Base-by-base conservation (phyloP, 83 land plant species). In the Thuja plicata region DNA sequence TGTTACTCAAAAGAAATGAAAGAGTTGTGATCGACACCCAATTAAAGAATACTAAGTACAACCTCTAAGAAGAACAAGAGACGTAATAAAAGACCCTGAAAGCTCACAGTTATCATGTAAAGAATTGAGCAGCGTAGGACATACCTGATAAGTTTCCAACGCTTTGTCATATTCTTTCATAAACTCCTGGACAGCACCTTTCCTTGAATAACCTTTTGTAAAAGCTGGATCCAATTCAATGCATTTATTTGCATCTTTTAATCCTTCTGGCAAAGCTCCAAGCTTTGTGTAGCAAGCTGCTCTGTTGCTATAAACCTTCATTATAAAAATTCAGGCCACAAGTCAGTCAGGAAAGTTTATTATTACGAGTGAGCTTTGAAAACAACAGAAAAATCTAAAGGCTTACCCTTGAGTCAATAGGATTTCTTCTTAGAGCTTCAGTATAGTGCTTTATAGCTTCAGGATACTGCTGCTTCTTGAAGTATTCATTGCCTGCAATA, bases 141-240 rank as follows among this genome's bases (percentile, higher is more conserved):
- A 9, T 15, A 93, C 94, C 92, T 96, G 98, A 87, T 98, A 98
- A 21, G 99, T 98, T 88, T 98, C 99, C 87, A 98, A 76, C 30
- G 99, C 99, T 89, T 97, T 98, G 88, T 98, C 98, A 89, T 96
- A 96, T 88, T 98, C 99, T 81, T 98, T 98, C 99, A 98, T 98
- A 89, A 98, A 97, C 81, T 95, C 96, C 88, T 98, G 99, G 37
- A 95, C 88, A 13, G 99, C 97, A 66, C 98, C 99, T 88, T 98
- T 98, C 55, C 99, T 94, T 2, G 96, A 94, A 90, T 98, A 98
- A 3, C 99, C 99, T 86, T 97, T 98, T 13, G 94, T 85, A 83
- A 98, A 98, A 40, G 94, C 86, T 32, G 99, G 98, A 90, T 98
- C 99, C 80, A 98, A 93, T 57, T 98, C 99, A 82, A 98, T 93